These are phyloP conservation scores for Olyra latifolia DNA, from an alignment of 176 grass and related monocot genomes.

Conservation along the genomic window DNA sequence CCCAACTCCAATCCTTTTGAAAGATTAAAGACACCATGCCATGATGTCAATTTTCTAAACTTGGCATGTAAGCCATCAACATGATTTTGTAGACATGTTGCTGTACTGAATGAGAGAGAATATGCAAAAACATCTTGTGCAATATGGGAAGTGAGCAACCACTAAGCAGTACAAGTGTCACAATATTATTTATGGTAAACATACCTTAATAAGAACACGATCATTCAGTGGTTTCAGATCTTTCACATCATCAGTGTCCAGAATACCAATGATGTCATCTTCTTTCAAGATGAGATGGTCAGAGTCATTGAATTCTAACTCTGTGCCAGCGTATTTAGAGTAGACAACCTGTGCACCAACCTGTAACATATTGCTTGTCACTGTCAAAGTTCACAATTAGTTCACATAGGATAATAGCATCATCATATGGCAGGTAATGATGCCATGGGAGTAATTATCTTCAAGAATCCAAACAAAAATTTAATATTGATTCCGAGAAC, in stretches of 20 bases:
- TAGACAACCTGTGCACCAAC: conserved; percentile 74
- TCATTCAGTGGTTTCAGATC: conserved; percentile 88
- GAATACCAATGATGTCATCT: conserved; percentile 89
- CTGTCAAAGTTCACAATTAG: not conserved
- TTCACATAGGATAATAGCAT: not conserved
- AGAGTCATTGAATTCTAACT: conserved; percentile 72
- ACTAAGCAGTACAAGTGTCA: not conserved
- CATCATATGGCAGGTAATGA: not conserved
- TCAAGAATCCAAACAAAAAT: not conserved
- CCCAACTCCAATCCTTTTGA: no score
- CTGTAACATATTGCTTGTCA: conserved; percentile 32
- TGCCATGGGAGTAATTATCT: not conserved
- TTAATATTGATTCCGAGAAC: not conserved
- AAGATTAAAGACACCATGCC: not conserved
- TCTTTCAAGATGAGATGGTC: conserved; percentile 93
- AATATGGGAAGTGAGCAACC: not conserved
- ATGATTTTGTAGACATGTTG: not conserved
- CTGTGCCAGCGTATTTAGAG: conserved; percentile 83
- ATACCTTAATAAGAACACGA: conserved; percentile 85
- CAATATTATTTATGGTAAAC: not conserved
- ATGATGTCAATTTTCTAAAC: not conserved
- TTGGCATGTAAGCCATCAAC: not conserved
- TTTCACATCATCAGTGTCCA: conserved; percentile 79
- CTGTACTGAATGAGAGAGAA: not conserved
- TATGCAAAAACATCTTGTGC: not conserved